phyloP scores from a whole-genome alignment of 768 basidiomycete genomes.

The Hysterangium stoloniferum region DNA sequence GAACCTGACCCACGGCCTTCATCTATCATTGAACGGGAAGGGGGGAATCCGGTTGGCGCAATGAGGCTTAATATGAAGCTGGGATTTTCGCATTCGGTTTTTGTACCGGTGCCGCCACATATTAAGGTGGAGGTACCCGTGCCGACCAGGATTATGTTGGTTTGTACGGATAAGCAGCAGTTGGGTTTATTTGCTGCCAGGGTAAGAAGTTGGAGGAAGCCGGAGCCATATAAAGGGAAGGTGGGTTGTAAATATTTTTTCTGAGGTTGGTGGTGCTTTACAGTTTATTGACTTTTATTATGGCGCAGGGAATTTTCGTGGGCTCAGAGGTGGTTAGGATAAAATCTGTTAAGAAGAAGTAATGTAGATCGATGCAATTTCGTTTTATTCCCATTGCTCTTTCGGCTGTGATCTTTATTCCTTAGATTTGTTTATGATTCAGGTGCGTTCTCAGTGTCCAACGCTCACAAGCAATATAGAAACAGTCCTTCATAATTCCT shows the following conservation, averaged over 20 bases:
- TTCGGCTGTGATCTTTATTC: too few relatives aligned
- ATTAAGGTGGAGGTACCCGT: slow-evolving; percentile 75
- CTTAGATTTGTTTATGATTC: too few relatives aligned
- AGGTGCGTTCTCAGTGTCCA: too few relatives aligned
- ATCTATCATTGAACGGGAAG: slow-evolving; percentile 3
- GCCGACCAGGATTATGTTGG: slow-evolving; percentile 77
- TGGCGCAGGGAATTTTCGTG: slow-evolving; percentile 77
- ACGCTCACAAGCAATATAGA: too few relatives aligned
- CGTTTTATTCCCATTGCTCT: too few relatives aligned
- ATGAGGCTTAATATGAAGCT: slow-evolving; percentile 79
- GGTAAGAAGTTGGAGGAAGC: slow-evolving; percentile 76
- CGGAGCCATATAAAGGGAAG: slow-evolving; percentile 98
- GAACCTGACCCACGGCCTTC: slow-evolving; percentile 58
- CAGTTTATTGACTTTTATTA: slow-evolving; percentile 6
- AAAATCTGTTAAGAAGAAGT: slow-evolving; percentile 94
- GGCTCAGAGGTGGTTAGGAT: slow-evolving; percentile 89
- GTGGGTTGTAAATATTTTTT: slow-evolving; percentile 38
- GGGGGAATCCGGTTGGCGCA: slow-evolving; percentile 42
- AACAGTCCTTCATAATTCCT: too few relatives aligned
- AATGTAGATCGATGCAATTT: slow-evolving; percentile 28
- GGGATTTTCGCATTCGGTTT: slow-evolving; percentile 84
- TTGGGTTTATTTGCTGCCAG: slow-evolving; percentile 85
- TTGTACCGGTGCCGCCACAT: slow-evolving; percentile 71
- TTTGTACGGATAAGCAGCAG: slow-evolving; percentile 80
- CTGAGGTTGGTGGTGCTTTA: background rate